Base-by-base conservation (phyloP, 192 early-diverging fungal genomes). In the Lunasporangiospora selenospora region DNA sequence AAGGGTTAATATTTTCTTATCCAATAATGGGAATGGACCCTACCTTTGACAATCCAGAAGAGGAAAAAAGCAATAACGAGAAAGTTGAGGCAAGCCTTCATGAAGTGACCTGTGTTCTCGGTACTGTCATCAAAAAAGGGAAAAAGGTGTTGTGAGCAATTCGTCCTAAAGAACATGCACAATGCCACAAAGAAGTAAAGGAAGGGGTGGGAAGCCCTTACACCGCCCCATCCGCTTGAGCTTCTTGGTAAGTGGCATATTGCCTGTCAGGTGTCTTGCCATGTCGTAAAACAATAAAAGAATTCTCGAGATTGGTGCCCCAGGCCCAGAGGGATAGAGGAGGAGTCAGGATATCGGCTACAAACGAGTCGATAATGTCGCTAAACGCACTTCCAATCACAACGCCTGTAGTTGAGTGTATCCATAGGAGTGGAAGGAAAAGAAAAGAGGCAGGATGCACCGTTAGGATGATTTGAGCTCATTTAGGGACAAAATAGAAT, bases 221-320 rank as follows among this genome's bases (percentile, higher is more conserved):
- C 67, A 78, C 77, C 4, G 77, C 77, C 23, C 77, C 77, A 49
- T 78, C 77, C 10, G 59, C 69, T 39, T 78, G 77, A 31, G 77
- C 77, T 39, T 78, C 77, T 30, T 47, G 31, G n/a, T 65, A 66
- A 2, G 77, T 78, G 23, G 34, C 24, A 36, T 78, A 78, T 0
- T 26, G 29, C 24, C 37, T 62, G 12, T 23, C 48, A 1, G 52
- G 58, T 2, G 58, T 67, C 32, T 34, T 16, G 16, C 77, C 77
- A 16, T 51, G 77, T 30, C 43, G 65, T 26, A 78, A 39, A 16
- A 78, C 46, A 64, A 78, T 58, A 29, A 78, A 78, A 31, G 54
- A 78, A 39, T 78, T 67, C 61, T 67, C 77, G n/a, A 78, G 65
- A 27, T 78, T 73, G 26, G 77, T 53, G n/a, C 67, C 76, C 44